phyloP scores from a whole-genome alignment of 805 yeast genomes.

The Candida saitoana region DNA sequence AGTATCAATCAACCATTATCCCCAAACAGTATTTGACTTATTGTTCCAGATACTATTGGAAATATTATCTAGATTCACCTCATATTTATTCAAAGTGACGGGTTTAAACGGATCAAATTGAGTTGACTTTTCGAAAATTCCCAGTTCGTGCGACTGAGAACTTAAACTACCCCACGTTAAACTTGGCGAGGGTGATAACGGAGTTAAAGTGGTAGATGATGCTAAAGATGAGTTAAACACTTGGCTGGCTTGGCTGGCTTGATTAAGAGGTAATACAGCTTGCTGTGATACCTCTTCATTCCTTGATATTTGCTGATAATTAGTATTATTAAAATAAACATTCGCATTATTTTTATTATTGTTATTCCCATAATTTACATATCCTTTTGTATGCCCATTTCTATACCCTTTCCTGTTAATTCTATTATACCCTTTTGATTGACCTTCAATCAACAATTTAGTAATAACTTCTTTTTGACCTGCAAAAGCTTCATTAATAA shows the following conservation, averaged over 20 bases:
- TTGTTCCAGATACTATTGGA: constrained; percentile 9
- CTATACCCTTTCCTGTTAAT: constrained; percentile 1
- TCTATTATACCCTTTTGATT: constrained; percentile 9
- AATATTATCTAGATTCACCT: constrained; percentile 3
- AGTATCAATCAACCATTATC: too few species aligned
- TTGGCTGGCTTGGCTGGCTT: too few species aligned
- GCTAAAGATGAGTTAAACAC: too few species aligned
- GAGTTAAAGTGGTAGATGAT: too few species aligned
- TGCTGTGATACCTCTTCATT: too few species aligned
- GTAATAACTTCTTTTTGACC: constrained; percentile 31
- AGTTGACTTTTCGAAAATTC: not conserved
- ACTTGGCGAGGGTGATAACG: too few species aligned
- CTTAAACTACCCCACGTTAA: too few species aligned
- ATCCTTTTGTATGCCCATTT: not conserved
- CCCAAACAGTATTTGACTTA: constrained; percentile 35
- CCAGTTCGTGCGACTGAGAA: too few species aligned
- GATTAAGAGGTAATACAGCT: too few species aligned
- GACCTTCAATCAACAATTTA: constrained; percentile 28
- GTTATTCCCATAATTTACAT: constrained; percentile 1
- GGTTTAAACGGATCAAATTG: constrained; percentile 28
- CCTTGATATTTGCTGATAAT: not conserved
- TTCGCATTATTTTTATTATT: not conserved
- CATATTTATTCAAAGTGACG: constrained; percentile 8
- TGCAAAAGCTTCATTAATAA: constrained; percentile 29
- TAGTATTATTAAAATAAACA: not conserved